Evolutionary conservation across 805 yeast species (phyloP), one percentile per base, ranked within the genome.

Genomic region (Myxozyma mucilagina): DNA sequence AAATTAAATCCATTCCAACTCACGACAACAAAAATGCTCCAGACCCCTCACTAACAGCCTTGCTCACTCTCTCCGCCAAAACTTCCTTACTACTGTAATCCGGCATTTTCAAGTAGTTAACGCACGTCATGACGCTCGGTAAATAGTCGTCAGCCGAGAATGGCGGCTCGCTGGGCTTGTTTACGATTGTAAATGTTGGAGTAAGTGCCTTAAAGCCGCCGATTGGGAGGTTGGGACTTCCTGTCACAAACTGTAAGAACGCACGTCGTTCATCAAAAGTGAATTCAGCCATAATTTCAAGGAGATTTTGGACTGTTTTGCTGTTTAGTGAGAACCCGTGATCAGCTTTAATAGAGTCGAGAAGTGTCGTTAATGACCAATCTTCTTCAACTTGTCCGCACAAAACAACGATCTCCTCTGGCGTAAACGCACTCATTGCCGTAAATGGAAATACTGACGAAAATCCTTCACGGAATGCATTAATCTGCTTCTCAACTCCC

Each of bases 61-160:
- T 87, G 11, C 74, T 53, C 7, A 94, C 74, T 55, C 87, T 78
- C 36, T 77, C 71, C 53, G 73, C 76, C 86, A 94, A 80, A 1
- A 89, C 74, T 16, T 79, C 84, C 60, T 79, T 81, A 39, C 82
- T 76, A 2, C 90, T 81, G 71, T 93, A 94, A 64, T 87, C 83
- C 4, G 99, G 98, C 20, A 94, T 76, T 72, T 93, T 93, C 67
- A 93, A 79, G 71, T 93, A 94, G 72, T 93, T 93, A 2, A 96
- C 97, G 78, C 99, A 93, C 0, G 99, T 93, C 99, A 93, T 93
- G 2, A 94, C 99, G 75, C 97, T 90, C 1, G 99, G 98, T 59
- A 94, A 78, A 70, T 87, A 91, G 63, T 86, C 90, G 73, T 93
- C 96, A 4, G 89, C 81, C 11, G 76, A 74, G 31, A 82, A 71